Conservation (phyloP, 129 eudicot genomes). For the Lactuca sativa region DNA sequence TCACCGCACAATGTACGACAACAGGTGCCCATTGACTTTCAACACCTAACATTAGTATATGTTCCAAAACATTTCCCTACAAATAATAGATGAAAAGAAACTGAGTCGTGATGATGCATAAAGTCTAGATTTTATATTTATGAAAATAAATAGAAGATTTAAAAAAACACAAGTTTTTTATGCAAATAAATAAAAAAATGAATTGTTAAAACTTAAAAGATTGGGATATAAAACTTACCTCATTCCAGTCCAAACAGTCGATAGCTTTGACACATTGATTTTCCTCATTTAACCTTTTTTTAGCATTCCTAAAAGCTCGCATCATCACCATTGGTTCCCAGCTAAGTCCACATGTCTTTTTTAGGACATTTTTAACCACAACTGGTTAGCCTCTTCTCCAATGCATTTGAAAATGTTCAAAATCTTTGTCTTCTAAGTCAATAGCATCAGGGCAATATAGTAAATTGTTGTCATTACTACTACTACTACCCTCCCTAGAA, state of each 20-base stretch:
- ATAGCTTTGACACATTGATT: constrained; percentile 64
- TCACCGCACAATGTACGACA: too few species aligned
- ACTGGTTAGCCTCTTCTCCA: constrained; percentile 94
- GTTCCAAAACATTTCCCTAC: too few species aligned
- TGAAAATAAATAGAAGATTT: too few species aligned
- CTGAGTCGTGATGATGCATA: too few species aligned
- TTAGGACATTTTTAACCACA: constrained; percentile 58
- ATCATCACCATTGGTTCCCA: constrained; percentile 97
- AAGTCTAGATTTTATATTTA: too few species aligned
- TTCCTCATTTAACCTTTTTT: constrained; percentile 60
- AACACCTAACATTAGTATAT: too few species aligned
- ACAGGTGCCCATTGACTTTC: too few species aligned
- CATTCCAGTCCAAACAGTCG: constrained; percentile 89
- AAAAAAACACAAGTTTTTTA: too few species aligned
- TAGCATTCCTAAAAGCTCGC: constrained; percentile 69
- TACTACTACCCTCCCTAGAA: constrained; percentile 39
- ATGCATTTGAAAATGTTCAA: constrained; percentile 85
- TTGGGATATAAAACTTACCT: constrained; percentile 45
- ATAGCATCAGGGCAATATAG: constrained; percentile 67
- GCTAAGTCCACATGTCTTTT: constrained; percentile 68
- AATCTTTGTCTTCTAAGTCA: constrained; percentile 41
- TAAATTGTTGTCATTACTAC: constrained; percentile 41
- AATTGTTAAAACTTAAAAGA: too few species aligned
- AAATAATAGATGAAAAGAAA: too few species aligned
- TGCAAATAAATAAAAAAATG: too few species aligned